Evolutionary conservation across 768 basidiomycete genomes (phyloP), one percentile per base, ranked within the genome.

Genomic region (Trametes sanguinea): DNA sequence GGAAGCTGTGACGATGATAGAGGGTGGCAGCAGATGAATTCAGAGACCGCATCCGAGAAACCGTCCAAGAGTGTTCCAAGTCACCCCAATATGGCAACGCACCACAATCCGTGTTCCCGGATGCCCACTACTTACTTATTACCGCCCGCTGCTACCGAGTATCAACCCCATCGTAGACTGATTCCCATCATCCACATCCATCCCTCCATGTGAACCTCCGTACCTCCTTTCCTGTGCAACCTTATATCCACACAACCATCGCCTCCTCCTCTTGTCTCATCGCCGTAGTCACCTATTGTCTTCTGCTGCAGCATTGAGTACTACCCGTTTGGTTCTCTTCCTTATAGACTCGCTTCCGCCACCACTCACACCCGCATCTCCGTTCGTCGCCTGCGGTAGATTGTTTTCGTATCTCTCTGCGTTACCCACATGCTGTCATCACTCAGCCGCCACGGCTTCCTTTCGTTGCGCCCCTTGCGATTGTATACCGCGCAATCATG

Each of bases 11-110:
- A 61, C 22, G 22, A 22, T 22, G 22, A 22, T 22, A 22, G 22
- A 22, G 22, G 22, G 22, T 22, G 22, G 22, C 22, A 22, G 22
- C 22, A 22, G 57, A 60, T 60, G 53, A 27, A 53, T 53, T 60
- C 56, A 64, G 63, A 64, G 63, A n/a, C 59, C 63, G 63, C 58
- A 56, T 43, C 45, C 63, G 63, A 60, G 63, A 60, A 60, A 35
- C 53, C 48, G 51, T 56, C 63, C 58, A 60, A 53, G 63, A 64
- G 42, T 42, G 58, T 60, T 64, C 63, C 58, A 60, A 64, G 58
- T 56, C 50, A 27, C 17, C 53, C 58, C 17, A 44, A 56, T 59
- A 29, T 22, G 62, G 59, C 27, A 54, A 27, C 1, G 32, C 27
- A 55, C 63, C 63, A 60, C 63, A 60, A 55, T 22, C 22, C 22